Evolutionary conservation across 768 basidiomycete species (phyloP).

Genomic region (Macrolepiota dolichaula): DNA sequence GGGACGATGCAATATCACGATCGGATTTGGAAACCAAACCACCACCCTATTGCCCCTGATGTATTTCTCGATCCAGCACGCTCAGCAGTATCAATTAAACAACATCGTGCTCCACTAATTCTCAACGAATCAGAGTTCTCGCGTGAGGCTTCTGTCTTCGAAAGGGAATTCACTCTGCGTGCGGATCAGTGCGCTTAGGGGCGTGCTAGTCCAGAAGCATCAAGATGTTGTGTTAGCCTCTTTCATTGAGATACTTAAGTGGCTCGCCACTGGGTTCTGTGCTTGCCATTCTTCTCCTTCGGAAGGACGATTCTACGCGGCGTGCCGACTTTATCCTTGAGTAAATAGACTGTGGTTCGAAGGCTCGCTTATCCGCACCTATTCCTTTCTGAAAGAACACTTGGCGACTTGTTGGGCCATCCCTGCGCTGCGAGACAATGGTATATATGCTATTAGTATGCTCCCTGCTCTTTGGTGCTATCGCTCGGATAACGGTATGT

Average conservation of each 20-base stretch:
- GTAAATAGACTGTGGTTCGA: not conserved
- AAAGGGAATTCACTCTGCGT: not conserved
- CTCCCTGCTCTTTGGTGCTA: not conserved
- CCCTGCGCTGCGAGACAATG: not conserved
- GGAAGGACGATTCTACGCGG: not conserved
- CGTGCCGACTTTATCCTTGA: not conserved
- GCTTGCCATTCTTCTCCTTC: not conserved
- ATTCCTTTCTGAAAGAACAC: not conserved
- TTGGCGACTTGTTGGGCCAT: too few relatives aligned
- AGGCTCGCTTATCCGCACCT: not conserved
- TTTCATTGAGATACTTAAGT: not conserved
- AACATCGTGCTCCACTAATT: not conserved
- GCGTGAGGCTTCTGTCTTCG: not conserved
- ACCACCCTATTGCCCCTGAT: not conserved
- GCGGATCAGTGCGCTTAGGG: not conserved
- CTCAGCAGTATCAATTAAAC: too few relatives aligned
- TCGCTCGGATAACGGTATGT: not conserved
- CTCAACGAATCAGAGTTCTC: not conserved
- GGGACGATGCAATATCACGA: not conserved
- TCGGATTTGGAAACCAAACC: not conserved
- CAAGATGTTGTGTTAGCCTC: not conserved
- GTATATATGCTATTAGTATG: not conserved
- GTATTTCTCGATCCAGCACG: not conserved
- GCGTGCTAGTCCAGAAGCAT: not conserved
- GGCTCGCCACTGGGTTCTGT: not conserved